Conservation (phyloP, 805 yeast species). For the Starmerella khaoyaiensis region DNA sequence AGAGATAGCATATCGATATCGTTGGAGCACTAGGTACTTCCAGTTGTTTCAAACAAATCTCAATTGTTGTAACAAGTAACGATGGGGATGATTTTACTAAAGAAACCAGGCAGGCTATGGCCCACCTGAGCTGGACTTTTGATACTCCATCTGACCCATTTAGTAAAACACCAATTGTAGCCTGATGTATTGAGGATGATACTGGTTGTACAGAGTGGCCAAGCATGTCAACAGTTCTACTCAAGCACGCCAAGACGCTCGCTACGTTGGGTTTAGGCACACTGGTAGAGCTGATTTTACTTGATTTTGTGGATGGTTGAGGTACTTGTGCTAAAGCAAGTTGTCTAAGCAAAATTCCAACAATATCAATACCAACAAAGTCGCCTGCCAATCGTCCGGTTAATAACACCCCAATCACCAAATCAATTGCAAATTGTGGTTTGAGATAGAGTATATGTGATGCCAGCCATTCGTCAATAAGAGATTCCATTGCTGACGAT, state of each 20-base stretch:
- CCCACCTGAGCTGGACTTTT: constrained; percentile 3
- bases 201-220: constrained; percentile 18
- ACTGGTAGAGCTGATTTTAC: background rate
- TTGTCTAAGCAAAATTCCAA: constrained; percentile 12
- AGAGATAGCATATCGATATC: constrained; percentile 11
- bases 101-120: constrained; percentile 7
- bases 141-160: constrained; percentile 5
- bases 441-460: constrained; percentile 11
- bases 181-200: constrained; percentile 18
- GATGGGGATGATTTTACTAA: constrained; percentile 15
- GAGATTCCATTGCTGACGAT: background rate
- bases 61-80: constrained; percentile 14
- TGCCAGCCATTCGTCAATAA: constrained; percentile 14
- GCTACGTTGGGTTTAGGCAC: constrained; percentile 3
- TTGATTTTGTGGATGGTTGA: background rate
- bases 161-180: constrained; percentile 16
- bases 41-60: constrained; percentile 13
- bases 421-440: constrained; percentile 6
- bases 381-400: constrained; percentile 12
- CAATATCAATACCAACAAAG: constrained; percentile 13
- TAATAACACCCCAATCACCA: constrained; percentile 13
- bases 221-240: constrained; percentile 5
- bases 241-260: constrained; percentile 14
- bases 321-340: constrained; percentile 17
- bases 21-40: constrained; percentile 6